Conservation (phyloP, 352 stramenopile genomes). For the Phytophthora pini region DNA sequence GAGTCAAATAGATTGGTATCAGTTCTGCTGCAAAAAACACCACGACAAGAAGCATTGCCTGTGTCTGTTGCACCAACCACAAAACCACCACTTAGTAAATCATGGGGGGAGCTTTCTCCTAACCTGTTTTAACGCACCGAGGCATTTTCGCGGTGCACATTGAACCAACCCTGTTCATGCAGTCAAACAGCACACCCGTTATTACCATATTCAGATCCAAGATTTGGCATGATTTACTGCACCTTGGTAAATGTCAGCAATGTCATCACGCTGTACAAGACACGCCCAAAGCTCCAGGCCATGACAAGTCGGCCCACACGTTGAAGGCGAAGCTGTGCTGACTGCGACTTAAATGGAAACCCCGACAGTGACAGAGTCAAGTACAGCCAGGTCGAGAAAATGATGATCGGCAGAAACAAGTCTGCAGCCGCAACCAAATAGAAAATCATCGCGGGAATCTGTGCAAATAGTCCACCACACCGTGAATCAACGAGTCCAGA, state of each 20-base stretch:
- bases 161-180: conserved; percentile 79
- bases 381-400: conserved; percentile 91
- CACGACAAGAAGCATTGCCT: conserved; percentile 85
- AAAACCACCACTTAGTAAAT: conserved; percentile 6
- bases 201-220: too few relatives aligned
- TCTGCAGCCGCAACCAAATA: conserved; percentile 87
- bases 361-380: conserved; percentile 88
- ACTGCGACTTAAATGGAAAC: conserved; percentile 85
- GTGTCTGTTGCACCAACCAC: conserved; percentile 43
- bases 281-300: conserved; percentile 85
- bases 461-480: not conserved
- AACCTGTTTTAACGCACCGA: conserved; percentile 46
- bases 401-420: conserved; percentile 89
- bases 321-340: conserved; percentile 60
- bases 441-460: conserved; percentile 85
- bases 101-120: not conserved
- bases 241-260: conserved; percentile 87
- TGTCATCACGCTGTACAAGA: conserved; percentile 90
- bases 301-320: conserved; percentile 72
- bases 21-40: conserved; percentile 85
- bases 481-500: conserved; percentile 8
- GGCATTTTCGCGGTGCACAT: conserved; percentile 69
- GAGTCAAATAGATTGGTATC: conserved; percentile 79
- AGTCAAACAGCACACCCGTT: not conserved
- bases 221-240: too few relatives aligned